Conservation (phyloP, 31 red algal species). For the Porphyra umbilicalis region DNA sequence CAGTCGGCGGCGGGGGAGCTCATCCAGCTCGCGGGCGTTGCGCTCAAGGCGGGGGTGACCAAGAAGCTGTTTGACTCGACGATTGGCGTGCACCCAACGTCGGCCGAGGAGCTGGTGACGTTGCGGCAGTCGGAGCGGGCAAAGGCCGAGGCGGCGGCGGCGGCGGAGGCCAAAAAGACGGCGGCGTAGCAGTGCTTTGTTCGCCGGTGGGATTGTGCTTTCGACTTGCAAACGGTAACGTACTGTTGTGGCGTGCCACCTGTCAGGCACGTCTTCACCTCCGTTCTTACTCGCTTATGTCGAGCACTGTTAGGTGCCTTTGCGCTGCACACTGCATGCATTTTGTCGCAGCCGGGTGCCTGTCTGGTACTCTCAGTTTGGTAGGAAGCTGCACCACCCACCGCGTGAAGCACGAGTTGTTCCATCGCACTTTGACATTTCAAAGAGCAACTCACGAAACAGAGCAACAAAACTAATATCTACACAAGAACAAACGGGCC, state of each 20-base stretch:
- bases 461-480: background rate
- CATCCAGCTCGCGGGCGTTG: conserved; percentile 80
- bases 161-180: background rate
- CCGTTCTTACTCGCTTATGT: no score
- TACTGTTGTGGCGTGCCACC: no score
- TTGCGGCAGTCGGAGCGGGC: conserved; percentile 21
- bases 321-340: no score
- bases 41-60: conserved; percentile 89
- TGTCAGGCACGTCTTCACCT: no score
- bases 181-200: background rate
- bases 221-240: no score
- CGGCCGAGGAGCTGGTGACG: conserved; percentile 95
- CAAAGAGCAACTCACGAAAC: background rate
- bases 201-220: background rate
- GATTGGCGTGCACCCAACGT: conserved; percentile 87
- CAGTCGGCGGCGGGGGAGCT: conserved; percentile 86
- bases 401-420: no score
- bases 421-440: no score
- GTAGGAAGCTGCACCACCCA: no score
- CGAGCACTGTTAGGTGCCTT: no score
- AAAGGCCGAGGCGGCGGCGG: background rate
- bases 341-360: no score
- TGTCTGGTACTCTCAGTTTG: no score
- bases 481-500: no score
- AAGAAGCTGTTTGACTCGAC: conserved; percentile 93